Base-by-base conservation (phyloP, 805 yeast species). In the Yamadazyma paraphyllophila region DNA sequence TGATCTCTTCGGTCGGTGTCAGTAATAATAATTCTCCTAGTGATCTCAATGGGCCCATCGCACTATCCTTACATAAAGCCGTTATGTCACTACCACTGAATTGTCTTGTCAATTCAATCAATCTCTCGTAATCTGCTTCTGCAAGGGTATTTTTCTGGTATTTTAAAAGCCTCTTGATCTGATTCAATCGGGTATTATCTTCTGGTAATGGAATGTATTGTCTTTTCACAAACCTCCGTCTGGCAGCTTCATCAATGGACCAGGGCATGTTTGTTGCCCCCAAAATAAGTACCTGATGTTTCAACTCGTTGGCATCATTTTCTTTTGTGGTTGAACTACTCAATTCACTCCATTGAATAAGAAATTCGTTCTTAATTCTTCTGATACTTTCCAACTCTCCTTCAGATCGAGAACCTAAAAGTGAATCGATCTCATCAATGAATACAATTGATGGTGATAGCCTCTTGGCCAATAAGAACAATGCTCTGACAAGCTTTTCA, bases 181-280 rank as follows among this genome's bases (percentile, higher is more conserved):
- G 97, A 3, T 78, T 77, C 41, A 73, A 67, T 46, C 98, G 71
- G 1, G 97, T 89, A 53, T 85, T 91, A 17, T 72, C 77, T 60
- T 91, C 98, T 0, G 99, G 98, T 38, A 94, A 70, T 3, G 98
- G 98, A 44, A 94, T 91, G 65, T 94, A 91, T 59, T 88, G 95
- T 42, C 97, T 73, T 57, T 95, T 79, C 6, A 88, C 96, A 66
- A 92, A 92, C 51, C 98, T 75, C 62, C 98, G 78, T 57, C 97
- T 74, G 0, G 98, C 97, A 2, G 97, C 97, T 59, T 94, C 98
- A 64, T 92, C 99, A 49, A 88, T 90, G 1, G 89, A 85, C 99
- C 99, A 92, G 0, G 99, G 99, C 50, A 92, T 63, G 62, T 92
- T 94, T 0, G 98, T 92, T 1, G 98, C 97, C 0, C 97, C 98